Evolutionary conservation across 2,329 filamentous ascomycete genomes (phyloP).

Genomic region (Penicillium sp.): DNA sequence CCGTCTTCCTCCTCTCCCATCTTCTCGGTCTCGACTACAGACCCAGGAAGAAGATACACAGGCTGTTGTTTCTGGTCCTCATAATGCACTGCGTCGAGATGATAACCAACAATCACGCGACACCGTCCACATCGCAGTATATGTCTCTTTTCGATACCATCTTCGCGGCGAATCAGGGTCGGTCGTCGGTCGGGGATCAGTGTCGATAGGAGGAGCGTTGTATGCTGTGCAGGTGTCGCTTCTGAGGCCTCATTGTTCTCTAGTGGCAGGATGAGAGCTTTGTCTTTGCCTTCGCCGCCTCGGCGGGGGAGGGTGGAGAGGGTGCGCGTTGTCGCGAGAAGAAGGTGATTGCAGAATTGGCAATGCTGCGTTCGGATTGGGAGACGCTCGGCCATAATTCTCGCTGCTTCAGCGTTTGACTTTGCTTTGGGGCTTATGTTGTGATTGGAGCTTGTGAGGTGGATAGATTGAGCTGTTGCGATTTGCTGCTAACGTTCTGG

Average conservation of each 20-base stretch:
- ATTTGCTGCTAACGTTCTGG: neutral
- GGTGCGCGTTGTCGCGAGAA: slow-evolving; percentile 60
- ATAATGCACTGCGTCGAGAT: slow-evolving; percentile 57
- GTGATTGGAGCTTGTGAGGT: neutral
- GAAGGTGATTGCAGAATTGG: slow-evolving; percentile 63
- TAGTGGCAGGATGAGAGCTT: slow-evolving; percentile 60
- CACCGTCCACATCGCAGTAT: slow-evolving; percentile 63
- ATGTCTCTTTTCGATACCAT: slow-evolving; percentile 69
- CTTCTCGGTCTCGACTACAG: slow-evolving; percentile 58
- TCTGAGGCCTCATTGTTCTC: slow-evolving; percentile 18
- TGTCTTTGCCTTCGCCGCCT: slow-evolving; percentile 51
- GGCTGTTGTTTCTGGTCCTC: slow-evolving; percentile 43
- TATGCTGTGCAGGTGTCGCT: slow-evolving; percentile 25
- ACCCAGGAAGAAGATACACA: slow-evolving; percentile 63
- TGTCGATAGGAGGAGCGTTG: slow-evolving; percentile 55
- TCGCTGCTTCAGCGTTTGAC: neutral
- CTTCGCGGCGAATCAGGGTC: slow-evolving; percentile 56
- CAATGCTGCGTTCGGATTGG: slow-evolving; percentile 60
- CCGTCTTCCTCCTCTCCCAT: slow-evolving; percentile 48
- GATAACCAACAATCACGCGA: slow-evolving; percentile 62
- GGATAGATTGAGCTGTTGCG: neutral
- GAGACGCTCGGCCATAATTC: slow-evolving; percentile 16
- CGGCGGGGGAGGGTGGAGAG: slow-evolving; percentile 57
- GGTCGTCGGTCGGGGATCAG: slow-evolving; percentile 51
- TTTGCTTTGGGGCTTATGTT: neutral